A percentile compares a stretch with the other conserved stretches of the same genome.
Evolutionary conservation across 2,329 filamentous ascomycete species (phyloP).

Genomic region (Davidsoniella australis): DNA sequence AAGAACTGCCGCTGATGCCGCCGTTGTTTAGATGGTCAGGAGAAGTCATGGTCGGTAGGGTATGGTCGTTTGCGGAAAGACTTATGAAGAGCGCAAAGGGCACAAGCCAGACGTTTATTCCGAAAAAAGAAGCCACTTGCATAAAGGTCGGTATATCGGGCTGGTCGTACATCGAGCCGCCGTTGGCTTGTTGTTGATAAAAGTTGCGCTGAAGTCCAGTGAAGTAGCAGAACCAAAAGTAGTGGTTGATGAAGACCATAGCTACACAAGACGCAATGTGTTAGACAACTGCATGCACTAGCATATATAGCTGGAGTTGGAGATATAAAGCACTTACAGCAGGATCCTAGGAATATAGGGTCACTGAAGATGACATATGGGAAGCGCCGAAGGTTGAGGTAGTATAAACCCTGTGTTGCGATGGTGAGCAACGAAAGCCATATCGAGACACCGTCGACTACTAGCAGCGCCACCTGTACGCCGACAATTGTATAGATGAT

Average conservation of each 20-base stretch:
- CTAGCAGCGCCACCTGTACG: constrained; percentile 54
- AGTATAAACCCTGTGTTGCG: constrained; percentile 66
- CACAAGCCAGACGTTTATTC: constrained; percentile 89
- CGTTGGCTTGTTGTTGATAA: constrained; percentile 25
- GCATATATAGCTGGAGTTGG: not conserved
- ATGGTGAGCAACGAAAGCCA: constrained; percentile 58
- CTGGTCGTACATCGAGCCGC: constrained; percentile 43
- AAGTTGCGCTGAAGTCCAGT: constrained; percentile 43
- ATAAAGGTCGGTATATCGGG: constrained; percentile 63
- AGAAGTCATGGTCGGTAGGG: constrained; percentile 78
- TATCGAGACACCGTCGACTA: constrained; percentile 77
- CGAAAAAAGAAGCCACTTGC: constrained; percentile 91
- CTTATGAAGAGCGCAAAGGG: constrained; percentile 93
- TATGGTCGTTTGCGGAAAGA: constrained; percentile 84
- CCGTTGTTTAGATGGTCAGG: constrained; percentile 28
- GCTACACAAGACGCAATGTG: constrained; percentile 26
- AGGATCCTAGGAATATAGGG: constrained; percentile 71
- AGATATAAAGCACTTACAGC: constrained; percentile 36
- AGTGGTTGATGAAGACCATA: constrained; percentile 79
- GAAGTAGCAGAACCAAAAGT: constrained; percentile 91
- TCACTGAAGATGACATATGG: constrained; percentile 72
- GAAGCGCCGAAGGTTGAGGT: constrained; percentile 64
- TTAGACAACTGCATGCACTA: not conserved
- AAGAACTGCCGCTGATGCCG: constrained; percentile 27
- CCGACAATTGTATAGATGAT: constrained; percentile 71